Conservation (phyloP, 495 filamentous ascomycete species). For the Penicillium subrubescens region DNA sequence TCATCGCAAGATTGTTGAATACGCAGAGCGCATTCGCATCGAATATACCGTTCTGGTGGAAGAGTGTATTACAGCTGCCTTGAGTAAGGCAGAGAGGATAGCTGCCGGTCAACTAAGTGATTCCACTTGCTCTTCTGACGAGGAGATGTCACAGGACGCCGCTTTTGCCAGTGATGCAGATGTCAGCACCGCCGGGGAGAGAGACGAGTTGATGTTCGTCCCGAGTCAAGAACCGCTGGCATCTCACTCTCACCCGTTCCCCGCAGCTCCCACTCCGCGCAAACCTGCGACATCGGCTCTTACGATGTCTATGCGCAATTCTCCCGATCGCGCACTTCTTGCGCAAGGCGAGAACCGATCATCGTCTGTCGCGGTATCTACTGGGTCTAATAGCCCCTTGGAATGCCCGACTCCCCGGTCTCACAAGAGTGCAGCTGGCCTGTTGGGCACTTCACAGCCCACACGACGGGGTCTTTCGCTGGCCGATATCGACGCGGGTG, state of each 20-base stretch:
- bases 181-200: neutral
- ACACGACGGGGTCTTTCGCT: constrained; percentile 72
- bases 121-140: constrained; percentile 61
- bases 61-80: constrained; percentile 89
- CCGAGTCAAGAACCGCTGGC: constrained; percentile 14
- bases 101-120: constrained; percentile 83
- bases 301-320: constrained; percentile 48
- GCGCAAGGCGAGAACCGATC: constrained; percentile 46
- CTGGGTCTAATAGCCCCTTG: constrained; percentile 84
- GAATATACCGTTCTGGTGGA: constrained; percentile 90
- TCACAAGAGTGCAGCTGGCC: constrained; percentile 66
- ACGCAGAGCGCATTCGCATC: constrained; percentile 89
- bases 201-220: neutral
- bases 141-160: constrained; percentile 42
- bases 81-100: constrained; percentile 87
- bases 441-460: constrained; percentile 62
- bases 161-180: constrained; percentile 3
- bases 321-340: constrained; percentile 35
- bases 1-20: constrained; percentile 91
- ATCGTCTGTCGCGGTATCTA: constrained; percentile 67
- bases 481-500: constrained; percentile 74
- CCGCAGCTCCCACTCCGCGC: constrained; percentile 24
- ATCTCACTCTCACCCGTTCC: constrained; percentile 19
- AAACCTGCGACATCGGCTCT: constrained; percentile 40
- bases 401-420: constrained; percentile 92